Evolutionary conservation across 805 yeast genomes (phyloP), one percentile per base, ranked within the genome.

Genomic region (Starmerella roubikii): DNA sequence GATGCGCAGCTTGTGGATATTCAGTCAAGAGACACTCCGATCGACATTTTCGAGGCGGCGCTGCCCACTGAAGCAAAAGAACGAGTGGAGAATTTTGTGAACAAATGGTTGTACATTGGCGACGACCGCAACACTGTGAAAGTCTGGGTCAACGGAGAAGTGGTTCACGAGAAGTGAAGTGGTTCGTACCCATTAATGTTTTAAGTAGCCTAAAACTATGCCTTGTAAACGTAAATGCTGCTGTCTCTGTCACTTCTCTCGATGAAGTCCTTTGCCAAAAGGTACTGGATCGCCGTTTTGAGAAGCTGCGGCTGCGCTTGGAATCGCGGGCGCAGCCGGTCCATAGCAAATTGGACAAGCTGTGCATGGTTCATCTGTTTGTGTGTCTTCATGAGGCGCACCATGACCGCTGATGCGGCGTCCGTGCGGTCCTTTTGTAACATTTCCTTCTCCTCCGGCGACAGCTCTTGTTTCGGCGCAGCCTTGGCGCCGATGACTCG

Each of bases 381-480:
- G 54, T 94, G 71, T 1, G 95, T 85, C 64, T 91, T 91, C 97
- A 88, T 86, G 53, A 88, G 79, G 53, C 97, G 71, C 24, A 88
- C 96, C 59, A 91, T 82, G 51, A 94, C 84, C 2, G 97, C 96
- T 51, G 83, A 80, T 49, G 86, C 67, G 61, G 76, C 44, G 55
- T 63, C 54, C 83, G 77, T 54, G 80, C 86, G 40, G 83, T 83
- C 53, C 77, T 78, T 42, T 78, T 65, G 57, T 75, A 82, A 59
- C 81, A 38, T 24, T n/a, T 37, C 42, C n/a, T 33, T 28, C 29
- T 40, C 40, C 26, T 35, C 38, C 3, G 34, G 28, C 13, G 37
- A 12, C 22, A 30, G 20, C 15, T 25, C 30, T 5, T 7, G 6
- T 67, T 68, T 30, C 79, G 81, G 20, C 83, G 65, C 2, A 78